phyloP scores from a whole-genome alignment of 1,139 yeast genomes.

The Pichia sp. region DNA sequence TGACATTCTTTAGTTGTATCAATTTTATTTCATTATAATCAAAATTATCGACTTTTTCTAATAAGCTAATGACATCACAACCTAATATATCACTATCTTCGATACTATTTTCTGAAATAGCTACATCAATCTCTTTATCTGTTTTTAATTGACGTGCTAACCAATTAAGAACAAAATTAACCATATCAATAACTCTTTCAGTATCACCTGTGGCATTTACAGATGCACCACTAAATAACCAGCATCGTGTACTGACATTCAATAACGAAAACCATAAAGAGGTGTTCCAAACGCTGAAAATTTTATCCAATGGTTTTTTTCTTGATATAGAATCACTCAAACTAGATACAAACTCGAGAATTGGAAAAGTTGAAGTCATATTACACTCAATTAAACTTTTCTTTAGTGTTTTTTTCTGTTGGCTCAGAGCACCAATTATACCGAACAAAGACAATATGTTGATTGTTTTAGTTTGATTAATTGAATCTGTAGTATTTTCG shows the following conservation, averaged over 20 bases:
- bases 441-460: constrained; percentile 9
- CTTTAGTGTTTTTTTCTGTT: constrained; percentile 50
- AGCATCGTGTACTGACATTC: constrained; percentile 14
- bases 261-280: constrained; percentile 13
- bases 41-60: constrained; percentile 39
- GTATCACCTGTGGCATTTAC: constrained; percentile 7
- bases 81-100: background rate
- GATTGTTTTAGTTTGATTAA: background rate
- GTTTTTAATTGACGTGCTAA: constrained; percentile 24
- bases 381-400: constrained; percentile 55
- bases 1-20: constrained; percentile 45
- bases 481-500: background rate
- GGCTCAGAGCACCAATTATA: constrained; percentile 39
- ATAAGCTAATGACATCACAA: constrained; percentile 5
- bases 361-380: constrained; percentile 37
- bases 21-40: constrained; percentile 49
- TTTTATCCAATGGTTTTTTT: background rate
- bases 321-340: constrained; percentile 1
- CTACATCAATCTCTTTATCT: background rate
- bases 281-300: constrained; percentile 16
- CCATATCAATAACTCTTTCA: constrained; percentile 8
- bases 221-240: constrained; percentile 16
- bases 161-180: constrained; percentile 11
- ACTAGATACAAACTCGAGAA: constrained; percentile 24
- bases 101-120: background rate